A percentile compares a stretch with the other conserved stretches of the same genome.
Evolutionary conservation across 345 rosid genomes (phyloP).

Genomic region (Brassica cretica): DNA sequence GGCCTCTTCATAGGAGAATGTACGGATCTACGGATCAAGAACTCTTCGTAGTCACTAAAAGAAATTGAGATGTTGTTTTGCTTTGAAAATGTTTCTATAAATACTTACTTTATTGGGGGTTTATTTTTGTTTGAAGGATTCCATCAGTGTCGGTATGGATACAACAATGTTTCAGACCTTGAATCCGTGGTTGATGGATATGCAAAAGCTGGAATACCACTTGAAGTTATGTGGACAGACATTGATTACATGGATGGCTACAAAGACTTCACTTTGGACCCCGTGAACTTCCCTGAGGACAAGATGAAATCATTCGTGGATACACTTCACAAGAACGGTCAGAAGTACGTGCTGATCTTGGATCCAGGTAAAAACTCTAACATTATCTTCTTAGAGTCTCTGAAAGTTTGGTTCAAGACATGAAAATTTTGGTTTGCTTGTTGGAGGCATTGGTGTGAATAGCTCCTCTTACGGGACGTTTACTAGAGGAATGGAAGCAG

Average conservation of each 20-base stretch:
- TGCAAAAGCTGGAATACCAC: slow-evolving; percentile 66
- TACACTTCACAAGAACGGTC: slow-evolving; percentile 58
- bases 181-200: slow-evolving; percentile 63
- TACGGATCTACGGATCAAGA: too few species aligned
- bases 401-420: background rate
- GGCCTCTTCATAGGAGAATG: too few species aligned
- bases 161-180: slow-evolving; percentile 58
- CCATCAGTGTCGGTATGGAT: slow-evolving; percentile 73
- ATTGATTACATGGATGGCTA: slow-evolving; percentile 76
- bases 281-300: slow-evolving; percentile 55
- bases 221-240: slow-evolving; percentile 83
- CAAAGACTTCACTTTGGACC: slow-evolving; percentile 74
- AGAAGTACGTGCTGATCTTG: slow-evolving; percentile 61
- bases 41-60: too few species aligned
- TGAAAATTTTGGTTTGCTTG: background rate
- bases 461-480: slow-evolving; percentile 50
- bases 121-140: slow-evolving; percentile 48
- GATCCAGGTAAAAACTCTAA: slow-evolving; percentile 61
- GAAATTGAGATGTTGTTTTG: slow-evolving; percentile 1
- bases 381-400: background rate
- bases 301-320: slow-evolving; percentile 49
- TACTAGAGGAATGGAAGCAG: slow-evolving; percentile 65
- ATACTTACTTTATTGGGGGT: background rate
- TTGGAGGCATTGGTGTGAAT: slow-evolving; percentile 58
- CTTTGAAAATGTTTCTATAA: background rate